Conservation (phyloP, 495 filamentous ascomycete genomes). For the Penicillium samsonianum region DNA sequence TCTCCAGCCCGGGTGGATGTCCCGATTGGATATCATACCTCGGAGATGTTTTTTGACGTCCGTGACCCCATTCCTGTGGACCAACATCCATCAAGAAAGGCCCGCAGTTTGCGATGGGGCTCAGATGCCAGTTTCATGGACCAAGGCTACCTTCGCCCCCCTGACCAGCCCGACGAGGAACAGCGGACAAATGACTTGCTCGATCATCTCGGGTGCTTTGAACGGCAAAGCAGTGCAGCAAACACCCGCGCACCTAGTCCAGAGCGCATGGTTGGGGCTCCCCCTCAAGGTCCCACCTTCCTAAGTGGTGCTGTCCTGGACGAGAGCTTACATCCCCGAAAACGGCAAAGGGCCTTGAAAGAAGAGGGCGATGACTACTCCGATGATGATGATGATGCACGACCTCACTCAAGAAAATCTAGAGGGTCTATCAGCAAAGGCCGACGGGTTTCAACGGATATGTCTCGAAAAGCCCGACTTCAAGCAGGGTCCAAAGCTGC, state of each 20-base stretch:
- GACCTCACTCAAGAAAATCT: conserved; percentile 51
- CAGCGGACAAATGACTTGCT: conserved; percentile 54
- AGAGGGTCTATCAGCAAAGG: conserved; percentile 39
- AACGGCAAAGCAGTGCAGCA: conserved; percentile 53
- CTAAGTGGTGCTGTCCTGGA: conserved; percentile 19
- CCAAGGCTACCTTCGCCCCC: conserved; percentile 56
- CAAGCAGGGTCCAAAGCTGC: conserved; percentile 47
- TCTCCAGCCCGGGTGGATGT: conserved; percentile 27
- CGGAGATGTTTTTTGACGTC: conserved; percentile 49
- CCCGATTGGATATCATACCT: conserved; percentile 43
- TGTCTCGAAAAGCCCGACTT: conserved; percentile 33
- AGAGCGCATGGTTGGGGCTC: conserved; percentile 26
- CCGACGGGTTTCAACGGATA: conserved; percentile 37
- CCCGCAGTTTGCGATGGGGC: conserved; percentile 58
- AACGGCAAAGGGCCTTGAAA: conserved; percentile 39
- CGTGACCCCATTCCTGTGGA: conserved; percentile 43
- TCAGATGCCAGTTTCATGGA: conserved; percentile 63
- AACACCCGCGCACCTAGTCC: conserved; percentile 64
- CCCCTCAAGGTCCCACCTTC: conserved; percentile 12
- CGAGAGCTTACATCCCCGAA: conserved; percentile 37
- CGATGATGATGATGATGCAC: conserved; percentile 40
- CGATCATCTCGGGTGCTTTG: conserved; percentile 55
- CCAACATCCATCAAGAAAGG: conserved; percentile 42
- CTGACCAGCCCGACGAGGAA: conserved; percentile 57
- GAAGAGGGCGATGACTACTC: conserved; percentile 41